Base-by-base conservation (phyloP, 768 basidiomycete species). In the Kwoniella newhampshirensis region DNA sequence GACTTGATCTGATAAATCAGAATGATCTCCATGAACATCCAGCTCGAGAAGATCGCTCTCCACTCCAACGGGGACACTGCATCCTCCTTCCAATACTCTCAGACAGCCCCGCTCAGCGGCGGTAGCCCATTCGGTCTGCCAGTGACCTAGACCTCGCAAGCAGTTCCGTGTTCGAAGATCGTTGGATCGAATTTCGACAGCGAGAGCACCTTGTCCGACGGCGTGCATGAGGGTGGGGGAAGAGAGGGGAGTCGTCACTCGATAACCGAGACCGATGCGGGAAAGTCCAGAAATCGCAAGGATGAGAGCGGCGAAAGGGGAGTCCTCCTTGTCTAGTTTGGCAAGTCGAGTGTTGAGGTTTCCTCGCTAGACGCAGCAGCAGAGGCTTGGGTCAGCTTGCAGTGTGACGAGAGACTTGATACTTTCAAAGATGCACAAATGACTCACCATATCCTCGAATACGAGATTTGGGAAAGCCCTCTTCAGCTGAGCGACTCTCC, bases 21-120 rank as follows among this genome's bases (percentile, higher is more conserved):
- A 49, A 30, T 42, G 59, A 39, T 71, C 71, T 5, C 53, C 62
- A 11, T 47, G 27, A 27, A 32, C 59, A 39, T 71, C 71, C 11
- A 77, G 75, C 3, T 73, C 60, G n/a, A 77, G 76, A 35, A 79
- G 58, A 13, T 51, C 77, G 26, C 84, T 85, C 48, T 81, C 79
- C 26, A 90, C 86, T 3, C 93, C 94, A 15, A 99, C 92, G 2
- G 94, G 94, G 0, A 99, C 93, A 60, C 89, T 92, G 78, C 96
- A 99, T 23, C 96, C 96, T 26, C 96, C 96, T 77, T 98, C 96
- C 50, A 98, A 80, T 21, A 87, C 86, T n/a, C 87, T 81, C 62
- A 98, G 79, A 76, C 88, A 87, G 1, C 87, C 88, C 13, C 96
- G 84, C 77, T 99, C 96, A 1, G 91, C 91, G 23, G 82, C 78